Base-by-base conservation (phyloP, 2,329 filamentous ascomycete genomes). In the Paraconiothyrium sp. region DNA sequence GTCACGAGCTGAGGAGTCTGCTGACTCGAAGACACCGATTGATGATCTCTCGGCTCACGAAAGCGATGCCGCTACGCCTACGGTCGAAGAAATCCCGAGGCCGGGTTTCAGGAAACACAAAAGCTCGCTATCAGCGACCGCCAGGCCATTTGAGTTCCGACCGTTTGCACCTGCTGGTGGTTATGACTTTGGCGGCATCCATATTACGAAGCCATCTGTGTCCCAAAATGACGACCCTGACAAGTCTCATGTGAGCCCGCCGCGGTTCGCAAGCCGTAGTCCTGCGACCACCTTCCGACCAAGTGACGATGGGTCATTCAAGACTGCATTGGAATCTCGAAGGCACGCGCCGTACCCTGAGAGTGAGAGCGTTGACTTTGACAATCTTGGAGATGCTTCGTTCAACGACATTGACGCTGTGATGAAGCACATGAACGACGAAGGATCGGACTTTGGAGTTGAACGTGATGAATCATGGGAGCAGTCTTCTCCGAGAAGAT, bases 321-420 rank as follows among this genome's bases (percentile, higher is more conserved):
- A 76, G 69, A 79, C 76, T 54, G 77, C 76, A 13, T 63, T 77
- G 63, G 76, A 78, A 59, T 68, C 69, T 27, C 67, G 72, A 24
- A 75, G 73, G 61, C 73, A 73, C 35, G 65, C 66, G 16, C 69
- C 72, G 7, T 79, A 79, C 56, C 68, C 77, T 20, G 74, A 78
- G 39, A 78, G 73, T 57, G 77, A 78, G 59, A 76, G 74, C 57
- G 69, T 76, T 46, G 77, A 78, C 48, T 76, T 77, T 52, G 71
- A 78, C 32, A 65, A 71, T 47, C 59, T 72, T 58, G 72, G 71
- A 34, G 70, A 83, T 54, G 80, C 82, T 37, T 83, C 89, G 0
- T 92, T 92, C 69, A 90, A 94, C 68, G 93, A 97, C 74, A 94
- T 97, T 71, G 94, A 97, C 81, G 92, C 91, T 48, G 89, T 97